Evolutionary conservation across 768 basidiomycete species (phyloP), one percentile per base, ranked within the genome.

Genomic region (Russula sp.): DNA sequence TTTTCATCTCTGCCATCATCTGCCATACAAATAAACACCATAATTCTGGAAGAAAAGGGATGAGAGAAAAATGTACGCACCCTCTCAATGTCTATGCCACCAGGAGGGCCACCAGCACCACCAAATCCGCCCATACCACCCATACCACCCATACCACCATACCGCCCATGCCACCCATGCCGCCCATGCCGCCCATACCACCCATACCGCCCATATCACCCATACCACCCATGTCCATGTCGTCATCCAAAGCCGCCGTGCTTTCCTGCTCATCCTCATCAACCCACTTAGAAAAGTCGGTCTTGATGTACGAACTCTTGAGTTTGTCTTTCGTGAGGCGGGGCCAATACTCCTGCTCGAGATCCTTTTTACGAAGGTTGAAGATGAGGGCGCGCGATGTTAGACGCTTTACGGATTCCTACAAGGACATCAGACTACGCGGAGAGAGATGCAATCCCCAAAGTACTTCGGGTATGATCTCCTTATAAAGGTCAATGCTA

Each of bases 201-300:
- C n/a, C n/a, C n/a, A n/a, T n/a, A n/a, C n/a, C 84, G 4, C 78
- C 79, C 81, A 85, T 83, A 0, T 81, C 78, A 13, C 66, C 67
- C 73, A 76, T 73, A 9, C 76, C 79, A 18, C 80, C 75, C 49
- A 70, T 62, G 38, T 73, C 66, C 5, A 72, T 64, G 2, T 86
- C 85, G 0, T 81, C 84, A 11, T 79, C 81, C 2, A 76, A 73
- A n/a, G 78, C 63, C 10, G 67, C 72, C 26, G 76, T 82, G 57
- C 80, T 89, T 46, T 91, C 89, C 77, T 98, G 96, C 74, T 98
- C 95, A 73, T 98, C 96, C 78, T 98, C 95, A 72, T 98, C 95
- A 48, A 90, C 89, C 94, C 94, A 98, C 79, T 91, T 96, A 69
- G 80, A 80, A 75, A 98, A 98, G 76, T 98, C 92, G 51, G 94